phyloP scores from a whole-genome alignment of 2,329 filamentous ascomycete genomes.

The Metarhizium brunneum region DNA sequence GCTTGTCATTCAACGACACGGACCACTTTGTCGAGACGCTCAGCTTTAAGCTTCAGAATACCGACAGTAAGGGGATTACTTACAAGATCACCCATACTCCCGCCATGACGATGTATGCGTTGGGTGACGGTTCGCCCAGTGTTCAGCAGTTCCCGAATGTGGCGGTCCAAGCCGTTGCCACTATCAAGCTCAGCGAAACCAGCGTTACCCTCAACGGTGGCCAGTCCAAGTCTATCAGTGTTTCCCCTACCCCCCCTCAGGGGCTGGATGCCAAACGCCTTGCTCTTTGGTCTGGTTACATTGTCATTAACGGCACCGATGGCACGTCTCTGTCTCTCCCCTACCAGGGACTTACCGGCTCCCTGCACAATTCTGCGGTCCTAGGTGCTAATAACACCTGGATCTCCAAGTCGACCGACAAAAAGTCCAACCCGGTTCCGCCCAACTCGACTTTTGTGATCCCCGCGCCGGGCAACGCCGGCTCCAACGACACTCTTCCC shows the following conservation, averaged over 20 bases:
- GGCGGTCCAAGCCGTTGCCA: conserved; percentile 30
- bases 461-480: conserved; percentile 28
- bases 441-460: conserved; percentile 31
- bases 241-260: conserved; percentile 4
- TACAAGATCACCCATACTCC: conserved; percentile 43
- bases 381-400: conserved; percentile 15
- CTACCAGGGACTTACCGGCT: conserved; percentile 30
- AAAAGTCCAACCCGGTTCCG: conserved; percentile 13
- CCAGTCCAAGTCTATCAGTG: conserved; percentile 5
- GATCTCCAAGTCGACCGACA: conserved; percentile 25
- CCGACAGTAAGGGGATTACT: conserved; percentile 34
- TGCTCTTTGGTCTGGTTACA: conserved; percentile 9
- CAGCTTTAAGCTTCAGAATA: conserved; percentile 48
- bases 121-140: conserved; percentile 21
- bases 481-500: conserved; percentile 25
- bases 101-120: conserved; percentile 45
- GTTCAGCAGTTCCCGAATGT: conserved; percentile 37
- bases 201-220: conserved; percentile 4
- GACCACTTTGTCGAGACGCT: conserved; percentile 40
- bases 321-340: conserved; percentile 28
- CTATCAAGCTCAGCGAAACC: conserved; percentile 8
- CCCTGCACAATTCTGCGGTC: conserved; percentile 20
- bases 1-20: conserved; percentile 55
- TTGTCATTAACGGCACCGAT: conserved; percentile 24
- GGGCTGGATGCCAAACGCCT: conserved; percentile 6